Base-by-base conservation (phyloP, 805 yeast species). In the Candida patagonica region DNA sequence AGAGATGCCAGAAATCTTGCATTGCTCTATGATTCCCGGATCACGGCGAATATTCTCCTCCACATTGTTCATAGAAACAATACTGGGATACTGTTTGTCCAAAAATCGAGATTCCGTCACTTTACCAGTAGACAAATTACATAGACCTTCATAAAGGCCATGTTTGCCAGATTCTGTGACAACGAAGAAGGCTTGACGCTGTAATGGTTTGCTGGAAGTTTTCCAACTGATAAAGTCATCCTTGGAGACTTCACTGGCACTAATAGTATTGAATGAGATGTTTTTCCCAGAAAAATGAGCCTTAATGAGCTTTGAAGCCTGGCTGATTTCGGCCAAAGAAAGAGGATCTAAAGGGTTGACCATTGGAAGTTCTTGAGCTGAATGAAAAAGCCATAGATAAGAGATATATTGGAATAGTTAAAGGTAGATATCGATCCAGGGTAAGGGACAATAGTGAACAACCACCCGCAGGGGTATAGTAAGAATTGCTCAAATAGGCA, bases 61-160 rank as follows among this genome's bases (percentile, higher is more conserved):
- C 45, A 82, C 76, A 40, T 58, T 51, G 58, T 81, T 89, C 50
- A 68, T 77, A 35, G 79, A 77, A 32, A 88, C 78, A 56, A 81
- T 67, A 45, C 80, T 80, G 46, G 89, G 89, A 61, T 80, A 86
- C 37, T 73, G 80, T 30, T 80, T 82, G 42, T 71, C 74, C 34
- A 71, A 57, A 38, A 67, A 59, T 48, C 68, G 67, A 47, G 71
- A 60, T 41, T 68, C 67, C 35, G 71, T 60, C 25, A 81, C 64
- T 35, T 61, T 56, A 50, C 65, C 61, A 37, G 72, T 59, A 26
- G 65, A 65, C 38, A 81, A 56, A 55, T 78, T 80, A 46, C 78
- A 80, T 32, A 74, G 64, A 59, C 87, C 88, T 57, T 82, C 89
- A 51, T 73, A 74, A 44, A 80, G 69, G 51, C 85, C 87, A 38